These are phyloP conservation scores for Aspergillus sp. DNA, from an alignment of 2,329 filamentous ascomycete genomes.

Conservation along the genomic window DNA sequence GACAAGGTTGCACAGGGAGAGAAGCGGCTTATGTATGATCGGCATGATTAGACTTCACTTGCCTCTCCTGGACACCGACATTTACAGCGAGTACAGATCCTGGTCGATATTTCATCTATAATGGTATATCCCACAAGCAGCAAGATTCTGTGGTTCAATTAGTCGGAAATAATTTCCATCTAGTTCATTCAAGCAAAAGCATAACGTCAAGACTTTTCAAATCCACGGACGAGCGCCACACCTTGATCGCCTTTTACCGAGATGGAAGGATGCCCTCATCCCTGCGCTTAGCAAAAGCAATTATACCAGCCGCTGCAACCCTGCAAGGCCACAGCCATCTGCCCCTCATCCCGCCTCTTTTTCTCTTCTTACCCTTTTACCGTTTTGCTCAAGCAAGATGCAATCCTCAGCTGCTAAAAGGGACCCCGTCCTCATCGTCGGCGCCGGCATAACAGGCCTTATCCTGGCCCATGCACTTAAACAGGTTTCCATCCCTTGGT, in stretches of 20 bases:
- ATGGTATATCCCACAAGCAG: too few species aligned
- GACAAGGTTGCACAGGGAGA: background rate
- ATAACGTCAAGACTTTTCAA: too few species aligned
- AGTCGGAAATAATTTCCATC: too few species aligned
- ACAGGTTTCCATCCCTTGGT: conserved; percentile 8
- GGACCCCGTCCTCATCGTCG: conserved; percentile 32
- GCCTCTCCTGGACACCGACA: background rate
- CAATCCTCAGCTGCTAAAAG: background rate
- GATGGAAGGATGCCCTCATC: too few species aligned
- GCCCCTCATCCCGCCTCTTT: background rate
- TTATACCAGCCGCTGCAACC: too few species aligned
- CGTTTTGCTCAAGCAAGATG: background rate
- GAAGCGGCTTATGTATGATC: background rate
- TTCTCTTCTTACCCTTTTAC: background rate
- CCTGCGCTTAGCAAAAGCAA: too few species aligned
- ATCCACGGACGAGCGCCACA: too few species aligned
- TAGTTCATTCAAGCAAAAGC: too few species aligned
- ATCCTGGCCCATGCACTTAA: conserved; percentile 31
- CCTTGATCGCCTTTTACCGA: too few species aligned
- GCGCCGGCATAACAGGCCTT: conserved; percentile 32
- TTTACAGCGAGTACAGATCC: background rate
- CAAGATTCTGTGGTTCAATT: too few species aligned
- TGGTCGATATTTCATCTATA: background rate
- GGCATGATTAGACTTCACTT: background rate
- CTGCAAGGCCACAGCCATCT: background rate